Evolutionary conservation across 192 early-diverging fungal genomes (phyloP).

Genomic region (Podila clonocystis): DNA sequence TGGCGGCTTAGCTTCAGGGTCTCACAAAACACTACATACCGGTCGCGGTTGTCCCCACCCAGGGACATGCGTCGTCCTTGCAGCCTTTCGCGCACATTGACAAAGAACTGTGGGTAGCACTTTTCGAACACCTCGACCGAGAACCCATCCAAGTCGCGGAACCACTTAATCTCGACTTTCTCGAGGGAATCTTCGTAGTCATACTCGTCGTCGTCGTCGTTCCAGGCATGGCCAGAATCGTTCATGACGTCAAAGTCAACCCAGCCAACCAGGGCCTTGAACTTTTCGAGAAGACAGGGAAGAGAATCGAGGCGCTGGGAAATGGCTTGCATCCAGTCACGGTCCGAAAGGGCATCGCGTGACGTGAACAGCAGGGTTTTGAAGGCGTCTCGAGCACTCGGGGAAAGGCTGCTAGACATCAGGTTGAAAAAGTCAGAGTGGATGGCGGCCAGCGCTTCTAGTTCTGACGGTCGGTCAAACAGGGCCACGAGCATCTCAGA

Average conservation of each 20-base stretch:
- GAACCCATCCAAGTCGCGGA: slow-evolving; percentile 32
- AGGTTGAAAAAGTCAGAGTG: slow-evolving; percentile 40
- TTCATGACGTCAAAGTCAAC: slow-evolving; percentile 23
- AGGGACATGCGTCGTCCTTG: slow-evolving; percentile 24
- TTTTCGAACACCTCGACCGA: slow-evolving; percentile 20
- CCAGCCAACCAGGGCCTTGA: slow-evolving; percentile 47
- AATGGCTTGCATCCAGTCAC: slow-evolving; percentile 33
- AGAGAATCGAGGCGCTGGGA: neutral
- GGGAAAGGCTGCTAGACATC: slow-evolving; percentile 23
- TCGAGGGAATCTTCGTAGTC: slow-evolving; percentile 36
- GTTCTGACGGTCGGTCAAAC: slow-evolving; percentile 27
- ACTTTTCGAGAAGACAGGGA: slow-evolving; percentile 36
- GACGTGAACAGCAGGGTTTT: slow-evolving; percentile 23
- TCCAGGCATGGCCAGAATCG: neutral
- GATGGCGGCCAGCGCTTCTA: slow-evolving; percentile 40
- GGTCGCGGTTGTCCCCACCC: slow-evolving; percentile 34
- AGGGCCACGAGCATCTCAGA: slow-evolving; percentile 43
- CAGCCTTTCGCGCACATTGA: slow-evolving; percentile 33
- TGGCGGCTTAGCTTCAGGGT: slow-evolving; percentile 13
- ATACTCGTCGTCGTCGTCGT: slow-evolving; percentile 31
- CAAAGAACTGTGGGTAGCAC: slow-evolving; percentile 45
- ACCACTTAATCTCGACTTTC: slow-evolving; percentile 47
- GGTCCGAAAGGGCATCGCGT: slow-evolving; percentile 10
- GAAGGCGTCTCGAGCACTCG: neutral
- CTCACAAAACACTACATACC: slow-evolving; percentile 36